A percentile compares a stretch with the other conserved stretches of the same genome.
Evolutionary conservation across 495 filamentous ascomycete genomes (phyloP).

Genomic region (Rostrohypoxylon terebratum): DNA sequence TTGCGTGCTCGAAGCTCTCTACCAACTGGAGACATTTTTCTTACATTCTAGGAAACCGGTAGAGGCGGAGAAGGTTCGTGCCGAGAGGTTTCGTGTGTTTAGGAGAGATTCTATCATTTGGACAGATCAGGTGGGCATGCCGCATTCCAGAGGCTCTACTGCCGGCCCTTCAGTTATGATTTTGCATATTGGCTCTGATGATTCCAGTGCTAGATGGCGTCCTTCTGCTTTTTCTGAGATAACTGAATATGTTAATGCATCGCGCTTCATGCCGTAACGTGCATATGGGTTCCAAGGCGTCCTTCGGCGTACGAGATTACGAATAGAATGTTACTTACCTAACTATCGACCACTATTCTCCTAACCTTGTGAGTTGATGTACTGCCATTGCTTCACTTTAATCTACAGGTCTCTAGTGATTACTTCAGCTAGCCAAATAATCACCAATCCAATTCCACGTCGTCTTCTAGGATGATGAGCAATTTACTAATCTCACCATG

Average conservation of each 20-base stretch:
- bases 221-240: slow-evolving; percentile 45
- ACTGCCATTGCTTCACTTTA: background rate
- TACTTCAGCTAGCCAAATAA: background rate
- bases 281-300: background rate
- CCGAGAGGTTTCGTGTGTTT: slow-evolving; percentile 42
- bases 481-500: background rate
- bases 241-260: slow-evolving; percentile 30
- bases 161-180: slow-evolving; percentile 32
- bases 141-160: background rate
- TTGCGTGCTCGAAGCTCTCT: slow-evolving; percentile 48
- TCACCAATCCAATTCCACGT: background rate
- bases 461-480: background rate
- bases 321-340: background rate
- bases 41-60: slow-evolving; percentile 40
- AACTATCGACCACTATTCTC: background rate
- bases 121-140: slow-evolving; percentile 36
- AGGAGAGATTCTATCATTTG: slow-evolving; percentile 42
- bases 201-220: slow-evolving; percentile 37
- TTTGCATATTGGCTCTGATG: slow-evolving; percentile 45
- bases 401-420: background rate
- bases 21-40: slow-evolving; percentile 50
- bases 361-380: background rate
- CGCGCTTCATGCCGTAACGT: slow-evolving; percentile 9
- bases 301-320: background rate
- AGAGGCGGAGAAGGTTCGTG: slow-evolving; percentile 42